phyloP scores from a whole-genome alignment of 805 yeast species.

The Barnettozyma siamensis region DNA sequence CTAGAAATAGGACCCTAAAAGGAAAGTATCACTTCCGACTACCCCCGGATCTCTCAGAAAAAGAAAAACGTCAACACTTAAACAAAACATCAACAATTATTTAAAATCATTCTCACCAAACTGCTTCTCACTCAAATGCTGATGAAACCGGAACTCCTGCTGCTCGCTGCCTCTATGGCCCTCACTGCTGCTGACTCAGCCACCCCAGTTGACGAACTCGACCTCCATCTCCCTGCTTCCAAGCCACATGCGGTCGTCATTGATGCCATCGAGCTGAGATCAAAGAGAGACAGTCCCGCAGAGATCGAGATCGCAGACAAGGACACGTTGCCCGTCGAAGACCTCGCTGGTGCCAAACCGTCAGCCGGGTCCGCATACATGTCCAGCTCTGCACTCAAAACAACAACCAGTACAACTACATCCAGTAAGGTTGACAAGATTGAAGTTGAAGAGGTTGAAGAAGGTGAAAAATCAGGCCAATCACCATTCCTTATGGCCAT shows the following conservation, averaged over 20 bases:
- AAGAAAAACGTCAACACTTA: too few species aligned
- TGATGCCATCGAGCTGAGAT: neutral
- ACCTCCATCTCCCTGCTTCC: neutral
- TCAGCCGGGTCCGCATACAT: neutral
- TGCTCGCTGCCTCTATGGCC: neutral
- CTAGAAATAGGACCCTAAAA: too few species aligned
- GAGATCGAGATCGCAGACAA: constrained; percentile 20
- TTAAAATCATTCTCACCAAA: too few species aligned
- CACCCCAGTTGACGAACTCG: neutral
- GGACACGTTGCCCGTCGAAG: constrained; percentile 21
- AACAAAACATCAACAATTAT: too few species aligned
- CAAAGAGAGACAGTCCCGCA: constrained; percentile 19
- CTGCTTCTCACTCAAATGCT: too few species aligned
- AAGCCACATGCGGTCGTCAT: constrained; percentile 7
- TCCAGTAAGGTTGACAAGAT: neutral
- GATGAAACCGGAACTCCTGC: too few species aligned
- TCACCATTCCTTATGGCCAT: constrained; percentile 67
- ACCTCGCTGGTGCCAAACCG: neutral
- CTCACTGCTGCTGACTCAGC: neutral
- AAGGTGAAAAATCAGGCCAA: neutral
- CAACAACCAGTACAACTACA: neutral
- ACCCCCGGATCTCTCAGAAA: too few species aligned
- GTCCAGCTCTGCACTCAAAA: too few species aligned
- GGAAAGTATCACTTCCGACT: too few species aligned
- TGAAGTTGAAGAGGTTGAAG: neutral